These are phyloP conservation scores for Logfia minima DNA, from an alignment of 129 eudicot genomes.

Conservation along the genomic window DNA sequence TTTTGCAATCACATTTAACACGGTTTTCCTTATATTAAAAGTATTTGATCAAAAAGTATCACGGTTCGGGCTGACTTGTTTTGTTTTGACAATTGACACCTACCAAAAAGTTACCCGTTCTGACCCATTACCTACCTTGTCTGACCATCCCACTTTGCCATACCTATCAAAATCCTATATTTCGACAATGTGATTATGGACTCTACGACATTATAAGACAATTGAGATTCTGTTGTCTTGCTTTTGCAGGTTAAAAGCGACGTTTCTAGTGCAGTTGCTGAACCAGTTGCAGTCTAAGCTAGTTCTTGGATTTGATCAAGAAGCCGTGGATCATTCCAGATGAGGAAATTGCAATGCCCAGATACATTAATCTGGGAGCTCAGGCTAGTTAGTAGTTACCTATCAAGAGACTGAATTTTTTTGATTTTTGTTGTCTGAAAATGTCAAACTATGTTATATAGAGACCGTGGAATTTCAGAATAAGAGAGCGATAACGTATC, in stretches of 20 bases:
- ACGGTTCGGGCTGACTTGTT: neutral
- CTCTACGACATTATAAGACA: neutral
- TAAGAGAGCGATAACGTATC: conserved; percentile 8
- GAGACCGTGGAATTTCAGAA: conserved; percentile 25
- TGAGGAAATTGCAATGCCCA: neutral
- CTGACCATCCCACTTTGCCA: neutral
- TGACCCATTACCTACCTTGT: neutral
- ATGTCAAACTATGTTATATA: conserved; percentile 19
- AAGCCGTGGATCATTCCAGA: conserved; percentile 7
- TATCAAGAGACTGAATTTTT: conserved; percentile 14
- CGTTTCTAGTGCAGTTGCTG: conserved; percentile 56
- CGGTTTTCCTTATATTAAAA: neutral
- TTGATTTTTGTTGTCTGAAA: conserved; percentile 17
- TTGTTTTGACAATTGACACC: neutral
- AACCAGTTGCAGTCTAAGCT: conserved; percentile 59
- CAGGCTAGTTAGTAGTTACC: conserved; percentile 15
- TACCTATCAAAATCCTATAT: neutral
- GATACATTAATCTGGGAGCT: conserved; percentile 4
- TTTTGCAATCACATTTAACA: neutral
- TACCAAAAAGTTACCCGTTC: neutral
- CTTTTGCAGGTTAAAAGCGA: conserved; percentile 57
- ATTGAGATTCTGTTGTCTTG: neutral
- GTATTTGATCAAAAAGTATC: neutral
- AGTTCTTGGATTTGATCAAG: conserved; percentile 6
- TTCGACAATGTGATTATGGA: neutral